phyloP scores from a whole-genome alignment of 2,329 filamentous ascomycete genomes.

The Fusarium sp. region DNA sequence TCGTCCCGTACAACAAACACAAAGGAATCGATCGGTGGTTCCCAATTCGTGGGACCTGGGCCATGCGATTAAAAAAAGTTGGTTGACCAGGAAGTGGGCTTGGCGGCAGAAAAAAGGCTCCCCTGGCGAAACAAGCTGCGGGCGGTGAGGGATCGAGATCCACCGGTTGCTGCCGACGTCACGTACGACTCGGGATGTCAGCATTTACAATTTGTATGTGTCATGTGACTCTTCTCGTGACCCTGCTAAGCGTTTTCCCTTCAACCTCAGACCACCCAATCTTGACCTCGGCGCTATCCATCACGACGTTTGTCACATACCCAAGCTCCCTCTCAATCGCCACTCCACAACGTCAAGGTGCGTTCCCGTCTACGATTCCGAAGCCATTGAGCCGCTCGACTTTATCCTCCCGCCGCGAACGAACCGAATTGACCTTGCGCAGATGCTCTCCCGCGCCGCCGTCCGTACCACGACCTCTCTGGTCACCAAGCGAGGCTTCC shows the following conservation, averaged over 20 bases:
- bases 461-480: conserved; percentile 73
- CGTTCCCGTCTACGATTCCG: conserved; percentile 15
- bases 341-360: conserved; percentile 47
- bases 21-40: conserved; percentile 36
- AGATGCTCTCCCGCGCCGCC: conserved; percentile 88
- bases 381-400: conserved; percentile 13
- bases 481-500: conserved; percentile 92
- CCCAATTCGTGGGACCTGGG: conserved; percentile 37
- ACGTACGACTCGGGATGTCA: conserved; percentile 32
- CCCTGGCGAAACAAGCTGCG: conserved; percentile 27
- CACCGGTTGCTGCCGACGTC: conserved; percentile 39
- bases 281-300: conserved; percentile 46
- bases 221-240: conserved; percentile 43
- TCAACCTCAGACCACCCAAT: conserved; percentile 49
- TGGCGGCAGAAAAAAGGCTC: conserved; percentile 44
- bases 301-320: conserved; percentile 43
- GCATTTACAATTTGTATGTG: background rate
- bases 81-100: conserved; percentile 43
- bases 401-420: background rate
- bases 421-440: conserved; percentile 57
- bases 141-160: conserved; percentile 36
- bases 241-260: conserved; percentile 43
- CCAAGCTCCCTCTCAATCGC: conserved; percentile 46
- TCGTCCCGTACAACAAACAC: conserved; percentile 30
- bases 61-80: conserved; percentile 42